phyloP scores from a whole-genome alignment of 345 rosid genomes.

The Clarkia xantiana region DNA sequence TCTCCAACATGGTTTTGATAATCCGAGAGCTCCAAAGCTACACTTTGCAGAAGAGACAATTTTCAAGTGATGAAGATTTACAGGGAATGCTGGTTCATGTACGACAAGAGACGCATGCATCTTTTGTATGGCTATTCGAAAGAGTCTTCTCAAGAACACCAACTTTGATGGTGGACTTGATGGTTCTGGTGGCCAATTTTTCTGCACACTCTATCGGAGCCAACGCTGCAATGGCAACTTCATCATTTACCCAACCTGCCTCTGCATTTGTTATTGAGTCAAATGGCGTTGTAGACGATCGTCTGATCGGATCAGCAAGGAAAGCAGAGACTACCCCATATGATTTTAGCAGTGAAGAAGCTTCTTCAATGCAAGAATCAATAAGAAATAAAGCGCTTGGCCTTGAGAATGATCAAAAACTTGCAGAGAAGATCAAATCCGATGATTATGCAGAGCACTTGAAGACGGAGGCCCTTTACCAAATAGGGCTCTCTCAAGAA shows the following conservation, averaged over 20 bases:
- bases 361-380: conserved; percentile 37
- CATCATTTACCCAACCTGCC: conserved; percentile 16
- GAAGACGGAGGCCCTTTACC: conserved; percentile 52
- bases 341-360: conserved; percentile 69
- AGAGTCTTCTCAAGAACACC: conserved; percentile 88
- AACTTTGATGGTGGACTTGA: conserved; percentile 76
- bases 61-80: conserved; percentile 48
- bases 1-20: conserved; percentile 89
- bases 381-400: conserved; percentile 31
- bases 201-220: conserved; percentile 56
- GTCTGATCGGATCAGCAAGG: conserved; percentile 15
- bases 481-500: conserved; percentile 40
- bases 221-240: conserved; percentile 32
- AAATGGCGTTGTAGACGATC: no score
- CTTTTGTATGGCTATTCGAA: conserved; percentile 90
- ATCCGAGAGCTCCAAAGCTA: conserved; percentile 67
- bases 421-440: conserved; percentile 33
- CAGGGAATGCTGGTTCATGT: conserved; percentile 53
- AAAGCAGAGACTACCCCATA: conserved; percentile 47
- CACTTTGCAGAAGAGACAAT: conserved; percentile 60
- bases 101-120: conserved; percentile 63
- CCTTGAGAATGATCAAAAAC: conserved; percentile 32
- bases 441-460: conserved; percentile 41
- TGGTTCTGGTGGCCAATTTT: conserved; percentile 79
- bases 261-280: conserved; percentile 16